These are phyloP conservation scores for Suillus spraguei DNA, from an alignment of 768 basidiomycete species.

Conservation along the genomic window DNA sequence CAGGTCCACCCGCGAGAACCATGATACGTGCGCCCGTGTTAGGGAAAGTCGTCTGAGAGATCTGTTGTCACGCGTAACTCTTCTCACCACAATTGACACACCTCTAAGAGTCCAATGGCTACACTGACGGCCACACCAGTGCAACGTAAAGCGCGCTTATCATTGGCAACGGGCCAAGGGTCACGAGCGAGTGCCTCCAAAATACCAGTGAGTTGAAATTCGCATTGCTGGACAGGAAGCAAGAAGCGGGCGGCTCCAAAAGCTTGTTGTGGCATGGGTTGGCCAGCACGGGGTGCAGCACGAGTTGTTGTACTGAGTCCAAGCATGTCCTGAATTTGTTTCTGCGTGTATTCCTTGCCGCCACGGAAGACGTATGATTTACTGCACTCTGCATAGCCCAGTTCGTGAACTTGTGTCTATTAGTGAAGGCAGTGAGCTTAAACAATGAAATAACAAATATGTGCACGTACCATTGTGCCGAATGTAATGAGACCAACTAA, in stretches of 20 bases:
- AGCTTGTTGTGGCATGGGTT: conserved; percentile 76
- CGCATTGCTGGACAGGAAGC: conserved; percentile 88
- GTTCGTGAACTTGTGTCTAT: conserved; percentile 97
- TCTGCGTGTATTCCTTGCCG: conserved; percentile 92
- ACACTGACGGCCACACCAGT: conserved; percentile 95
- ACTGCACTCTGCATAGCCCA: conserved; percentile 93
- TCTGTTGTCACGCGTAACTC: neutral
- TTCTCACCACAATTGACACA: conserved; percentile 27
- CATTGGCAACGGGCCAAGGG: conserved; percentile 97
- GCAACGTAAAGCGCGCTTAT: conserved; percentile 90
- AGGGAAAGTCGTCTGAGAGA: conserved; percentile 75
- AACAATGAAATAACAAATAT: too few species aligned
- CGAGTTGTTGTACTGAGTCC: conserved; percentile 68
- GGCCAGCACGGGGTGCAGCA: conserved; percentile 85
- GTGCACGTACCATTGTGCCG: conserved; percentile 56
- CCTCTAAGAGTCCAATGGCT: conserved; percentile 90
- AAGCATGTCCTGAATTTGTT: conserved; percentile 99
- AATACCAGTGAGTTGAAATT: conserved; percentile 94
- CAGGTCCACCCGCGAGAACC: conserved; percentile 94
- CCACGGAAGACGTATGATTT: conserved; percentile 99
- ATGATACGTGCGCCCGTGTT: conserved; percentile 97
- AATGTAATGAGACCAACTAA: conserved; percentile 95
- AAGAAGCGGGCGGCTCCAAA: conserved; percentile 91
- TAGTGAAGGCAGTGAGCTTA: neutral
- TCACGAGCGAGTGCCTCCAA: conserved; percentile 86